phyloP scores from a whole-genome alignment of 148 eudicot genomes.

The Chenopodium formosanum region DNA sequence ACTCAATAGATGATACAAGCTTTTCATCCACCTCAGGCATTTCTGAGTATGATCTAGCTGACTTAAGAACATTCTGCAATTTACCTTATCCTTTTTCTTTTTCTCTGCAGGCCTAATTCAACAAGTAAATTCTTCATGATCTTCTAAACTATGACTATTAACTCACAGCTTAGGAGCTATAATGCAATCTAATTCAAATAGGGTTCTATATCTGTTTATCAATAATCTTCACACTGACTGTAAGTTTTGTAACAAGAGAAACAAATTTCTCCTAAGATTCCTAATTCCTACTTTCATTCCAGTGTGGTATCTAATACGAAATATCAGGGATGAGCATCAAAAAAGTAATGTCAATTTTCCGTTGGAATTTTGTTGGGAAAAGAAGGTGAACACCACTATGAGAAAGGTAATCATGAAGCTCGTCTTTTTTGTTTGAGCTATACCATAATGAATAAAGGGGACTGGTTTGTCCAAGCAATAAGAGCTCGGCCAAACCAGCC shows the following conservation, averaged over 20 bases:
- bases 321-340: not conserved
- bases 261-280: not conserved
- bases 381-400: not conserved
- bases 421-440: not conserved
- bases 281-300: not conserved
- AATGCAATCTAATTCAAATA: not conserved
- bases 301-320: not conserved
- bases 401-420: not conserved
- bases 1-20: not conserved
- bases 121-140: not conserved
- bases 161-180: not conserved
- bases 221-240: not conserved
- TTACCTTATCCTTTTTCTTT: not conserved
- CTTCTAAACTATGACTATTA: not conserved
- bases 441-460: conserved; percentile 16
- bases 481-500: conserved; percentile 25
- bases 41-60: not conserved
- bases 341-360: no score
- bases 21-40: not conserved
- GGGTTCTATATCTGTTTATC: not conserved
- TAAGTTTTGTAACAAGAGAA: not conserved
- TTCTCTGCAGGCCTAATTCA: not conserved
- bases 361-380: not conserved
- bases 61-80: not conserved
- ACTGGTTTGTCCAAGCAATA: conserved; percentile 16